Evolutionary conservation across 2,329 filamentous ascomycete genomes (phyloP).

Genomic region (Sclerotiophoma versabilis): DNA sequence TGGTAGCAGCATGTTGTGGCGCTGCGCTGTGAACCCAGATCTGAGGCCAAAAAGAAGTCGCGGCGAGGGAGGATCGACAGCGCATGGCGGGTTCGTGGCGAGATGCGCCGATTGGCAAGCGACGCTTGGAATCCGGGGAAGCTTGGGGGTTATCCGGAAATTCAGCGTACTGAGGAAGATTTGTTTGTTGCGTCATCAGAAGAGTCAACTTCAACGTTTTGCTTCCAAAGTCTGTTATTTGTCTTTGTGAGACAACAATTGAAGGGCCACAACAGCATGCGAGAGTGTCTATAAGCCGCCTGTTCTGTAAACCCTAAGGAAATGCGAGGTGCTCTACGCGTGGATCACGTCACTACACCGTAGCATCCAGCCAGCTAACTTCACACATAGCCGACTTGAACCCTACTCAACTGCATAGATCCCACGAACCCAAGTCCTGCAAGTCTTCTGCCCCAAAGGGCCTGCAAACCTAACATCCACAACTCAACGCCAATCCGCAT

Average conservation of each 20-base stretch:
- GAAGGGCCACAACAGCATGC: background rate
- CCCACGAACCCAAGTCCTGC: no score
- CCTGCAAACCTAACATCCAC: no score
- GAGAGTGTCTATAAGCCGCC: background rate
- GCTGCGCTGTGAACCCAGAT: background rate
- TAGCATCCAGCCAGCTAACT: no score
- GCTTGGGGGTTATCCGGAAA: background rate
- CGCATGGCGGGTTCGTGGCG: background rate
- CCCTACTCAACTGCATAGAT: no score
- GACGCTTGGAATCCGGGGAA: conserved; percentile 3
- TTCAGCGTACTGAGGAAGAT: background rate
- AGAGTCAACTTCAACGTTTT: background rate
- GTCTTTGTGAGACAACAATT: background rate
- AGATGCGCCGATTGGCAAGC: background rate
- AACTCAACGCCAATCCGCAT: background rate
- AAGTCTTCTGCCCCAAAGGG: no score
- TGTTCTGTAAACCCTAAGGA: background rate
- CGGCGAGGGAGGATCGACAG: conserved; percentile 1
- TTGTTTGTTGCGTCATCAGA: conserved; percentile 5
- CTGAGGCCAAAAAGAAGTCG: conserved; percentile 3
- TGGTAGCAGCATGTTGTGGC: conserved; percentile 1
- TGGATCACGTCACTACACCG: no score
- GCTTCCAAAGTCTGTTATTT: background rate
- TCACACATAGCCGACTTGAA: background rate
- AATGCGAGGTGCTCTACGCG: background rate